Evolutionary conservation across 1,139 yeast species (phyloP), one percentile per base, ranked within the genome.

Genomic region (Blastobotrys persicus): DNA sequence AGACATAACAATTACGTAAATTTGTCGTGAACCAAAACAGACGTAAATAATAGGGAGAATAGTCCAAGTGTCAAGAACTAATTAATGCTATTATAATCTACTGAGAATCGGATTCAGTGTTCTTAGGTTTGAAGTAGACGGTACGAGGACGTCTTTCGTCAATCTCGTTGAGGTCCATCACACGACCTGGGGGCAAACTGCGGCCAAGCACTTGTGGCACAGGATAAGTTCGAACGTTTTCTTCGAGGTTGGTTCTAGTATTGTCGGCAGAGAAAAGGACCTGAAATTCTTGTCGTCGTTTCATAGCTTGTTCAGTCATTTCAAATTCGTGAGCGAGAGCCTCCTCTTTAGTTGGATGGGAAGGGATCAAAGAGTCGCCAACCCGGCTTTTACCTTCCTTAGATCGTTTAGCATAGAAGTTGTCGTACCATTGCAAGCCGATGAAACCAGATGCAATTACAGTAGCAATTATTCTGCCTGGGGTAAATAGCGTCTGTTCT

Each of bases 331-430:
- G 55, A 19, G 55, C 54, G 39, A 38, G 37, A 12, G 45, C 45
- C 26, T 49, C 33, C 32, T 57, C 56, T 13, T 49, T 33, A 31
- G 53, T 49, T 16, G 54, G 59, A 20, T 45, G 46, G 31, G 47
- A 33, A 20, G 62, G 61, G 45, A 57, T 56, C 42, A 61, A 53
- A 59, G 57, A 52, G 53, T 62, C 60, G 31, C 66, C 66, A 46
- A 62, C 50, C 4, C 56, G 37, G 11, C 65, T 58, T 48, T 58
- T 59, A 46, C 57, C 56, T 12, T 53, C 49, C 20, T 48, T 40
- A 18, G 47, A 39, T 6, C 41, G 44, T 3, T 54, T 50, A 41
- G 61, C 54, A 50, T 55, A 56, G 49, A 56, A 50, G 34, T 54
- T 50, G 55, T 63, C 66, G 52, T 58, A 60, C 51, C 58, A 54